phyloP scores from a whole-genome alignment of 805 yeast genomes.

The Millerago galiae region DNA sequence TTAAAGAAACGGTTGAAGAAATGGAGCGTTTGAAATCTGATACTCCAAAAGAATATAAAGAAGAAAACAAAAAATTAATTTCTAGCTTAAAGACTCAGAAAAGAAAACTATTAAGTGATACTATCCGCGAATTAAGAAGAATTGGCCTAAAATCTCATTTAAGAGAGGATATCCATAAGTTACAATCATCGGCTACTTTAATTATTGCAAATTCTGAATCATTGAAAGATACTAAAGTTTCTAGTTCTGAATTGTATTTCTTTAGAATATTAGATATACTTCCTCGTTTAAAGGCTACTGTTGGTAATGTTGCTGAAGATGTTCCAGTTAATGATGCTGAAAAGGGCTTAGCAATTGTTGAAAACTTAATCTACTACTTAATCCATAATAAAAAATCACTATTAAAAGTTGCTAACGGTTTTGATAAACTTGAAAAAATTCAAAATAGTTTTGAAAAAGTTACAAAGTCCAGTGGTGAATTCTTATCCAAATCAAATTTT shows the following conservation, averaged over 20 bases:
- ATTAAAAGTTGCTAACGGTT: conserved; percentile 20
- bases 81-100: conserved; percentile 79
- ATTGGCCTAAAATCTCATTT: conserved; percentile 70
- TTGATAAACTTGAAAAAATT: conserved; percentile 14
- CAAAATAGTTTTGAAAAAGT: conserved; percentile 20
- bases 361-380: conserved; percentile 57
- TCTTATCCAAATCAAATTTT: conserved; percentile 14
- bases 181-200: conserved; percentile 55
- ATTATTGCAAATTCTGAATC: conserved; percentile 52
- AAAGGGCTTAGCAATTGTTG: conserved; percentile 70
- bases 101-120: conserved; percentile 66
- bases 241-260: conserved; percentile 48
- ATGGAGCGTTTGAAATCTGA: conserved; percentile 62
- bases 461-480: conserved; percentile 12
- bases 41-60: conserved; percentile 67
- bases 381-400: conserved; percentile 48
- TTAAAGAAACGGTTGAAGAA: conserved; percentile 46
- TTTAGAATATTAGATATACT: conserved; percentile 70
- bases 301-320: conserved; percentile 58
- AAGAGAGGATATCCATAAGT: conserved; percentile 56
- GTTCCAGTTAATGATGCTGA: conserved; percentile 69
- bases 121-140: conserved; percentile 64
- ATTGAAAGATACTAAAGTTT: conserved; percentile 33
- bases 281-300: conserved; percentile 69
- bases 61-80: conserved; percentile 66